Conservation (phyloP, 2,329 filamentous ascomycete species). For the Phialophora tarda region DNA sequence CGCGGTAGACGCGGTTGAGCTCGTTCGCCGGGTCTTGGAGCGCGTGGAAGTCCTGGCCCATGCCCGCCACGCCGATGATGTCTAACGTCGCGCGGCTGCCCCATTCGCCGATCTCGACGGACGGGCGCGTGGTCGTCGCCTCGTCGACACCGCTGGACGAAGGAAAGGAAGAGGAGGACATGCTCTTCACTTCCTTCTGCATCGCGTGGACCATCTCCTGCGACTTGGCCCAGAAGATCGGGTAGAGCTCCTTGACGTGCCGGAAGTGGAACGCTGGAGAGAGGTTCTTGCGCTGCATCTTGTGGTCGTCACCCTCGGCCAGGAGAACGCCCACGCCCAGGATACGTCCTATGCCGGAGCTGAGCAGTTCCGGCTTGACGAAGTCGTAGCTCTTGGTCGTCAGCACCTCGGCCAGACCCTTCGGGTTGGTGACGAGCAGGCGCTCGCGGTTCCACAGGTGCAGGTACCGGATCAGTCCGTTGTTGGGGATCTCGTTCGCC, state of each 20-base stretch:
- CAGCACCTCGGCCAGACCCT: constrained; percentile 72
- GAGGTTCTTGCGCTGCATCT: constrained; percentile 74
- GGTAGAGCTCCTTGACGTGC: constrained; percentile 83
- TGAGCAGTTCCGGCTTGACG: constrained; percentile 63
- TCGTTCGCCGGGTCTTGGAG: constrained; percentile 65
- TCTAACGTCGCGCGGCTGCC: constrained; percentile 72
- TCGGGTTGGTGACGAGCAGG: constrained; percentile 65
- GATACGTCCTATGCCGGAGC: constrained; percentile 45
- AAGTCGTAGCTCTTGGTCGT: constrained; percentile 74
- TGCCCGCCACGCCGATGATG: constrained; percentile 74
- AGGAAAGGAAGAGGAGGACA: background rate
- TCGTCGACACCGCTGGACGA: background rate
- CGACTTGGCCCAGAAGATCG: constrained; percentile 81
- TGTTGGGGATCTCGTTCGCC: constrained; percentile 66
- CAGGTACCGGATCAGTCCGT: constrained; percentile 72
- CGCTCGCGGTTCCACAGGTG: constrained; percentile 67
- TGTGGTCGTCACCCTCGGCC: constrained; percentile 91
- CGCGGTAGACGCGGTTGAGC: constrained; percentile 64
- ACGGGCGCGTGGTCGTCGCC: constrained; percentile 44
- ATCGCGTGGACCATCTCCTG: constrained; percentile 70
- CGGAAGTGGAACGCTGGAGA: constrained; percentile 85
- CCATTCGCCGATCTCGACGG: constrained; percentile 67
- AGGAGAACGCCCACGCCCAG: constrained; percentile 62
- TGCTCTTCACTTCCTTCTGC: constrained; percentile 44
- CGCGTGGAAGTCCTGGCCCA: constrained; percentile 73